Conservation (phyloP, 2,329 filamentous ascomycete genomes). For the Shiraia bambusicola region DNA sequence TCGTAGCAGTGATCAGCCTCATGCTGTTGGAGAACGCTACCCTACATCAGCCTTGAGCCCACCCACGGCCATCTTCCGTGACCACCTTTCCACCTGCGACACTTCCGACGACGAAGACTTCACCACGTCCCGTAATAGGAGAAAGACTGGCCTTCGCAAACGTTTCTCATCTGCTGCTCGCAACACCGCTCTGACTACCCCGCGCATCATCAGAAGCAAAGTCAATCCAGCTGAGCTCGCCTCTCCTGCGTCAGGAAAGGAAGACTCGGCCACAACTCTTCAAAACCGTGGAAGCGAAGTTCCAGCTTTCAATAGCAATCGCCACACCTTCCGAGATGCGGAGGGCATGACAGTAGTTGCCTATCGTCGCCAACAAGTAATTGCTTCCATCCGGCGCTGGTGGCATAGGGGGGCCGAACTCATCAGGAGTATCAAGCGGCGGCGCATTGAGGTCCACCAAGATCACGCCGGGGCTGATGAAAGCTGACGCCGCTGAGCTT, state of each 20-base stretch:
- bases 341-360: constrained; percentile 24
- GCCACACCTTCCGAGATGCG: constrained; percentile 29
- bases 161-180: constrained; percentile 26
- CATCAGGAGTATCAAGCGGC: constrained; percentile 15
- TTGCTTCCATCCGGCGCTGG: constrained; percentile 19
- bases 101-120: constrained; percentile 33
- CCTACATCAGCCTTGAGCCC: constrained; percentile 50
- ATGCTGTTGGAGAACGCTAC: constrained; percentile 52
- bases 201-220: constrained; percentile 15
- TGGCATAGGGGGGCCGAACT: constrained; percentile 26
- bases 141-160: constrained; percentile 23
- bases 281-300: constrained; percentile 24
- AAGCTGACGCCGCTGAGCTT: neutral
- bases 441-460: constrained; percentile 2
- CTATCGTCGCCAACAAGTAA: constrained; percentile 24
- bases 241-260: constrained; percentile 13
- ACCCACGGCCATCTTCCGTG: constrained; percentile 36
- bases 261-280: constrained; percentile 13
- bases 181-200: constrained; percentile 12
- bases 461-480: neutral
- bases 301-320: constrained; percentile 19
- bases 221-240: constrained; percentile 15
- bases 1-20: constrained; percentile 27
- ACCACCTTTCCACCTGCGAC: constrained; percentile 27
- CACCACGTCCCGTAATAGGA: constrained; percentile 21